These are phyloP conservation scores for Lasiodiplodia hormozganensis DNA, from an alignment of 2,329 filamentous ascomycete genomes.

Conservation along the genomic window DNA sequence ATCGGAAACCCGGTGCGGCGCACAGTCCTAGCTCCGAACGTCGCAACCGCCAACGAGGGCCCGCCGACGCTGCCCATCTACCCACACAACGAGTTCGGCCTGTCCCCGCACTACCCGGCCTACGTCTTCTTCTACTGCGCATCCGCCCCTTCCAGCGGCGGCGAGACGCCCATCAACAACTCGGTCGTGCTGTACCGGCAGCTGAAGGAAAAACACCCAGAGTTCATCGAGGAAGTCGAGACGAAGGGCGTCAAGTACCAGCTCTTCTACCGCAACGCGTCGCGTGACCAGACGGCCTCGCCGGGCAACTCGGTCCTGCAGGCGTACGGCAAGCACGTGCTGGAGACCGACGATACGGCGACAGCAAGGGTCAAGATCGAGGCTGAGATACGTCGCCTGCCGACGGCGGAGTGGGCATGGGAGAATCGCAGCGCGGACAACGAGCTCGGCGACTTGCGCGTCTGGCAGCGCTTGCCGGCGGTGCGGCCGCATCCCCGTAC, in stretches of 20 bases:
- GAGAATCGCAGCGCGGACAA: conserved; percentile 24
- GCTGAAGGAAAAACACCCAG: conserved; percentile 29
- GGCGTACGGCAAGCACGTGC: conserved; percentile 30
- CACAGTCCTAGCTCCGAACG: conserved; percentile 29
- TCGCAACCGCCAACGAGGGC: conserved; percentile 33
- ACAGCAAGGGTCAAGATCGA: conserved; percentile 31
- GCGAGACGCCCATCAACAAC: conserved; percentile 32
- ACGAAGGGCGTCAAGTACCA: conserved; percentile 31
- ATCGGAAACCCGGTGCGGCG: conserved; percentile 32
- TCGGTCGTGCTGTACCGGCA: conserved; percentile 30
- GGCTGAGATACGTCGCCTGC: conserved; percentile 30
- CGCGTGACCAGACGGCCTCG: conserved; percentile 28
- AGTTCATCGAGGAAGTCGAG: conserved; percentile 31
- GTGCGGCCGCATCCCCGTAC: conserved; percentile 25
- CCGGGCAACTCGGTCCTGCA: conserved; percentile 31
- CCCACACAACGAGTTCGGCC: conserved; percentile 33
- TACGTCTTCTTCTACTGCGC: conserved; percentile 32
- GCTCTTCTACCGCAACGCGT: conserved; percentile 31
- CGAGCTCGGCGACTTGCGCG: conserved; percentile 24
- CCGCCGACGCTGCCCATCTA: conserved; percentile 32
- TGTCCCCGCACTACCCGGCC: conserved; percentile 31
- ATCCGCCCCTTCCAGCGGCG: conserved; percentile 29
- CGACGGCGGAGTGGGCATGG: conserved; percentile 31
- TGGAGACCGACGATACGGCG: conserved; percentile 30
- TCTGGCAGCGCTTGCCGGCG: conserved; percentile 30